phyloP scores from a whole-genome alignment of 2,329 filamentous ascomycete genomes.

The Claviceps purpurea region DNA sequence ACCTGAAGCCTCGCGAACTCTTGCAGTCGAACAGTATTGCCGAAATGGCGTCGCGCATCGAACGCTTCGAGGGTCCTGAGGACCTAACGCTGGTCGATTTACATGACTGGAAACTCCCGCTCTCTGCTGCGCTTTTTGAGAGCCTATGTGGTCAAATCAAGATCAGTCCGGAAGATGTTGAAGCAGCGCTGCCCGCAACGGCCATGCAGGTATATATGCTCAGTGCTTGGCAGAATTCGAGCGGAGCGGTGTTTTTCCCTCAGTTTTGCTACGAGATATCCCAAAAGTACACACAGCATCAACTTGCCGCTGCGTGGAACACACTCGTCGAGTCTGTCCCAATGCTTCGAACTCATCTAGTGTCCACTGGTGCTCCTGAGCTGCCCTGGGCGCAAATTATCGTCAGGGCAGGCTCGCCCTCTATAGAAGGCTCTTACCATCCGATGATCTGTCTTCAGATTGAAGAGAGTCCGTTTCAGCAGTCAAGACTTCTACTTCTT shows the following conservation, averaged over 20 bases:
- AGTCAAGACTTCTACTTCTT: conserved; percentile 28
- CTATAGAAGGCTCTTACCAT: not conserved
- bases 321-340: conserved; percentile 39
- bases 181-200: conserved; percentile 52
- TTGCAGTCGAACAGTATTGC: conserved; percentile 50
- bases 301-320: conserved; percentile 48
- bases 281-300: conserved; percentile 20
- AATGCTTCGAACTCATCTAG: conserved; percentile 57
- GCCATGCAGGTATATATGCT: conserved; percentile 75
- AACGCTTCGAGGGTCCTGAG: not conserved
- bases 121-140: conserved; percentile 21
- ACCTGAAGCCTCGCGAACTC: conserved; percentile 57
- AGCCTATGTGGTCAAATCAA: conserved; percentile 25
- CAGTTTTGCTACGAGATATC: conserved; percentile 50
- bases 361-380: conserved; percentile 31
- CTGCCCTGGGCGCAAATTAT: conserved; percentile 53
- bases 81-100: not conserved
- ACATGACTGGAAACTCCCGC: conserved; percentile 17
- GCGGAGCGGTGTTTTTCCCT: conserved; percentile 58
- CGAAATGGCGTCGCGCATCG: conserved; percentile 39
- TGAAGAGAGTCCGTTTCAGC: conserved; percentile 1
- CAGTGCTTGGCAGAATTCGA: conserved; percentile 56
- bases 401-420: conserved; percentile 15
- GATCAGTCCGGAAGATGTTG: conserved; percentile 32
- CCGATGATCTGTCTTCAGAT: conserved; percentile 15